These are phyloP conservation scores for Chaetomiaceae sp. DNA, from an alignment of 2,329 filamentous ascomycete genomes.

Conservation along the genomic window DNA sequence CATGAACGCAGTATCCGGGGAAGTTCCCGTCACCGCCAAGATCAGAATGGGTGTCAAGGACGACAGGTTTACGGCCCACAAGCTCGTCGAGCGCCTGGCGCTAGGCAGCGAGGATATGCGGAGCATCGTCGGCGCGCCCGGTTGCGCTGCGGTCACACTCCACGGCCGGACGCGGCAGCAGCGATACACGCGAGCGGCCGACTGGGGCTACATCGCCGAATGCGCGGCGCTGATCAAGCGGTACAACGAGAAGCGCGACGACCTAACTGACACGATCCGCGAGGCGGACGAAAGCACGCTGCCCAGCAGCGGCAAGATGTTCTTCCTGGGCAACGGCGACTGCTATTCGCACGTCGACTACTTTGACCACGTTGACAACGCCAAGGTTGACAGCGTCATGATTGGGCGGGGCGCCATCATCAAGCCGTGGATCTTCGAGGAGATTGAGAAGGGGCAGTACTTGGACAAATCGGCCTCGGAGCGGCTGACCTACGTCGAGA, in stretches of 20 bases:
- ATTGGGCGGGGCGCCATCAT: constrained; percentile 91
- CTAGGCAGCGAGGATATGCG: constrained; percentile 70
- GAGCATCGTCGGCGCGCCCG: constrained; percentile 65
- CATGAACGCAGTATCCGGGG: constrained; percentile 89
- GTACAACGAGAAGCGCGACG: constrained; percentile 64
- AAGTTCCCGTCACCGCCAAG: constrained; percentile 90
- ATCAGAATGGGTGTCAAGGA: constrained; percentile 87
- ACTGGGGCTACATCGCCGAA: constrained; percentile 92
- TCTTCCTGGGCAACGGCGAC: constrained; percentile 94
- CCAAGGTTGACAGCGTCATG: constrained; percentile 90
- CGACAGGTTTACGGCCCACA: constrained; percentile 69
- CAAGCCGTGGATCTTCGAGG: constrained; percentile 98
- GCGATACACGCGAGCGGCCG: constrained; percentile 84
- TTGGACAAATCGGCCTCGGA: constrained; percentile 90
- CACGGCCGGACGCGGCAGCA: constrained; percentile 92
- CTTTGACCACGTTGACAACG: constrained; percentile 65
- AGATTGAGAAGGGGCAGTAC: constrained; percentile 87
- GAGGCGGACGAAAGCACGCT: constrained; percentile 72
- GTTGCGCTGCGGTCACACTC: constrained; percentile 90
- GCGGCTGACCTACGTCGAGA: constrained; percentile 77
- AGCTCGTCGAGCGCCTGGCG: constrained; percentile 74
- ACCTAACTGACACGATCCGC: constrained; percentile 65
- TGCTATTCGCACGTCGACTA: constrained; percentile 93
- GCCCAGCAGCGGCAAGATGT: constrained; percentile 66
- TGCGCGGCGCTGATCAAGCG: constrained; percentile 78